These are phyloP conservation scores for Camellia sinensis DNA, from an alignment of 148 eudicot genomes.

Conservation along the genomic window DNA sequence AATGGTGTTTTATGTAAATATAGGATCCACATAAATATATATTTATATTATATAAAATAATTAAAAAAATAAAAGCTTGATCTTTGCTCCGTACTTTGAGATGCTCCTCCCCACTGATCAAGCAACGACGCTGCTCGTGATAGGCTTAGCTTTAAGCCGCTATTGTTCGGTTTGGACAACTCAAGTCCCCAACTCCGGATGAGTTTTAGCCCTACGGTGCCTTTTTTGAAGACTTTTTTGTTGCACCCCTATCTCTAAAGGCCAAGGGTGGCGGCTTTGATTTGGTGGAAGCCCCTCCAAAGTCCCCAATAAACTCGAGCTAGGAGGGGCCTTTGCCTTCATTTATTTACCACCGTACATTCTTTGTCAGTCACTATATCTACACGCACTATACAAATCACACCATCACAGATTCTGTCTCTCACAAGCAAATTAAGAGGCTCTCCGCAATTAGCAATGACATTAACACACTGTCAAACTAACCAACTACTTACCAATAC, in stretches of 20 bases:
- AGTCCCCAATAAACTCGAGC: neutral
- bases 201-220: neutral
- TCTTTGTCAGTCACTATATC: no score
- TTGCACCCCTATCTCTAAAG: neutral
- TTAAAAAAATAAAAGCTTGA: no score
- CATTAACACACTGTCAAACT: no score
- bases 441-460: no score
- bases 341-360: no score
- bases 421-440: no score
- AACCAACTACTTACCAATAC: no score
- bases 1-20: no score
- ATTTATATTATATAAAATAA: no score
- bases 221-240: neutral
- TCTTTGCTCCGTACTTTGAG: neutral
- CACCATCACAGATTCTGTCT: no score
- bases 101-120: neutral
- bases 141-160: neutral
- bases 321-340: neutral
- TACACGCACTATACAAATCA: no score
- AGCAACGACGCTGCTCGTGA: neutral
- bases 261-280: neutral
- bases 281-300: slow-evolving; percentile 1
- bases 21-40: no score
- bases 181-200: neutral
- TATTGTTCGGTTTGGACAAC: neutral